Evolutionary conservation across 768 basidiomycete species (phyloP).

Genomic region (Lyophyllum atratum): DNA sequence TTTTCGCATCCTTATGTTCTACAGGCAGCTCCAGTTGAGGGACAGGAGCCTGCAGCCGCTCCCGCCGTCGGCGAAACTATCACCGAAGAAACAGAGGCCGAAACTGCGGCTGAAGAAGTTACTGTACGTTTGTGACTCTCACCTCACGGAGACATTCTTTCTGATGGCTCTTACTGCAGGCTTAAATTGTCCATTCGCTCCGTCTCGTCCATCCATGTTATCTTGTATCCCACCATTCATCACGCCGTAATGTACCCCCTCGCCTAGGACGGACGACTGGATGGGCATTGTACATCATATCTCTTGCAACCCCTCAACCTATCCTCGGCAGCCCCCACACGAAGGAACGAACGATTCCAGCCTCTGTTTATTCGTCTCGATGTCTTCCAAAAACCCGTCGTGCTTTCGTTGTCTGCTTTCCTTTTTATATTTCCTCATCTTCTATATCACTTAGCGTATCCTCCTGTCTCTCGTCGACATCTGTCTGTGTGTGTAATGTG

Average conservation of each 20-base stretch:
- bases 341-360: neutral
- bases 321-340: neutral
- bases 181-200: slow-evolving; percentile 1
- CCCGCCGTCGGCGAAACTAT: slow-evolving; percentile 48
- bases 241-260: slow-evolving; percentile 12
- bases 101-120: slow-evolving; percentile 26
- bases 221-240: slow-evolving; percentile 10
- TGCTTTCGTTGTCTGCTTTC: slow-evolving; percentile 24
- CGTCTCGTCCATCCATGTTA: slow-evolving; percentile 7
- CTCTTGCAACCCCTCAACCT: slow-evolving; percentile 2
- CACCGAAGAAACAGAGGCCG: slow-evolving; percentile 54
- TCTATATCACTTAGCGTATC: slow-evolving; percentile 16
- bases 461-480: neutral
- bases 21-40: slow-evolving; percentile 34
- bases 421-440: slow-evolving; percentile 12
- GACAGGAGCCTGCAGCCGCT: slow-evolving; percentile 38
- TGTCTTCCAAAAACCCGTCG: slow-evolving; percentile 17
- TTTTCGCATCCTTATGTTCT: slow-evolving; percentile 10
- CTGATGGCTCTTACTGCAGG: neutral
- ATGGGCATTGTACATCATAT: slow-evolving; percentile 10
- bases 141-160: neutral
- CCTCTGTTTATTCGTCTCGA: slow-evolving; percentile 13
- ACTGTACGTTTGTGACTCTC: neutral
- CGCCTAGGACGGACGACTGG: slow-evolving; percentile 9
- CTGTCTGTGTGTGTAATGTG: slow-evolving; percentile 15